A percentile compares a stretch with the other conserved stretches of the same genome.
These are phyloP conservation scores for Escovopsis sp. DNA, from an alignment of 2,329 filamentous ascomycete genomes.

Conservation along the genomic window DNA sequence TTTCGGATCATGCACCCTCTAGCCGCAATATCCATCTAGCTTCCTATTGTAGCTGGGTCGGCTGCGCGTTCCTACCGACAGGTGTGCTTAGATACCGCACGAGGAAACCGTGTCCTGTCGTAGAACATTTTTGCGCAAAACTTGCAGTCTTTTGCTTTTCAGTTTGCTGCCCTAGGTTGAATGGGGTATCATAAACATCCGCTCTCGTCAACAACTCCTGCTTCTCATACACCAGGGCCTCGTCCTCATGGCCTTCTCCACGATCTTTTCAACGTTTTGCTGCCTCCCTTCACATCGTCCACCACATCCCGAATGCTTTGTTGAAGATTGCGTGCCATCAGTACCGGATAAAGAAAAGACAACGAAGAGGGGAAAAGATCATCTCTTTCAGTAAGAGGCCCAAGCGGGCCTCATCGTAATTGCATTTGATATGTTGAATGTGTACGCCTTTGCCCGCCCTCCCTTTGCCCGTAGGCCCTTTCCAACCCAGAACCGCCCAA, in stretches of 20 bases:
- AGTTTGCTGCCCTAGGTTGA: constrained; percentile 5
- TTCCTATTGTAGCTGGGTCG: too few relatives aligned
- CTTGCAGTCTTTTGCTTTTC: too few relatives aligned
- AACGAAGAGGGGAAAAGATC: too few relatives aligned
- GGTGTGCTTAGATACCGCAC: too few relatives aligned
- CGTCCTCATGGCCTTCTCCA: constrained; percentile 2
- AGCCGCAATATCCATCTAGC: too few relatives aligned
- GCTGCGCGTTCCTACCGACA: too few relatives aligned
- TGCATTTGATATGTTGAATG: constrained; percentile 27
- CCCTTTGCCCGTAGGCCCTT: constrained; percentile 8
- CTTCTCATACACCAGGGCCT: too few relatives aligned
- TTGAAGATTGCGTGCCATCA: constrained; percentile 3
- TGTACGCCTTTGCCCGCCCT: constrained; percentile 18
- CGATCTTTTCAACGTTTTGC: not conserved
- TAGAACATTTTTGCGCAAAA: too few relatives aligned
- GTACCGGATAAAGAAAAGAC: too few relatives aligned
- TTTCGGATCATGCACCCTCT: too few relatives aligned
- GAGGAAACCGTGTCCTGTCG: too few relatives aligned
- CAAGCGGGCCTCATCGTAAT: constrained; percentile 17
- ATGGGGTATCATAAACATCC: constrained; percentile 4
- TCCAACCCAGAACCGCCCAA: constrained; percentile 6
- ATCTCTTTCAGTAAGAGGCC: constrained; percentile 11
- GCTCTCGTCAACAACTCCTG: not conserved
- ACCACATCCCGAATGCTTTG: constrained; percentile 5
- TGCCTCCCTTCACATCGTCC: constrained; percentile 3